phyloP scores from a whole-genome alignment of 2,329 filamentous ascomycete species.

The Trichophaea hybrida region DNA sequence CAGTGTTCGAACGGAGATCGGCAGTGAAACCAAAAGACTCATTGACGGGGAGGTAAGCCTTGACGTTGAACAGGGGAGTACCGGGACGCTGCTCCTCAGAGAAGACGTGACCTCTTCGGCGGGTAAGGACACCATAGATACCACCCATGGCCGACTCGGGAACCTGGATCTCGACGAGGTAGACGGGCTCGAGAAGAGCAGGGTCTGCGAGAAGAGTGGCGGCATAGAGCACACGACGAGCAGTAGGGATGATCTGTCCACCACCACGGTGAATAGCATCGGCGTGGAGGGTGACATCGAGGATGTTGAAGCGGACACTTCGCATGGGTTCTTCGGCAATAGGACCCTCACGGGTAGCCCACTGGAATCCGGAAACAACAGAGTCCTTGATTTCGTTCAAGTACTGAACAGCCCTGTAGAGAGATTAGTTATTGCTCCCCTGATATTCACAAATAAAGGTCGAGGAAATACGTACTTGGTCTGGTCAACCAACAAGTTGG shows the following conservation, averaged over 20 bases:
- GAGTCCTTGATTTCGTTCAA: constrained; percentile 99
- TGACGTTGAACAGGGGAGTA: constrained; percentile 98
- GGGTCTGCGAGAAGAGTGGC: constrained; percentile 81
- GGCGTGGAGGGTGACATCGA: constrained; percentile 98
- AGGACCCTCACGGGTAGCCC: constrained; percentile 95
- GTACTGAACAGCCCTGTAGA: constrained; percentile 74
- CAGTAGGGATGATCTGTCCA: constrained; percentile 96
- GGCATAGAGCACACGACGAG: constrained; percentile 95
- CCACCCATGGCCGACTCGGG: constrained; percentile 98
- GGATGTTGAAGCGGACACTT: constrained; percentile 92
- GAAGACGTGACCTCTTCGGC: constrained; percentile 98
- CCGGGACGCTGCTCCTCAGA: constrained; percentile 93
- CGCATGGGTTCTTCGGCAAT: constrained; percentile 98
- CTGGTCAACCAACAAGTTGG: constrained; percentile 87
- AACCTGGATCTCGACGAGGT: constrained; percentile 98
- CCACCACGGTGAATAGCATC: constrained; percentile 99
- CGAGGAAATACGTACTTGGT: neutral
- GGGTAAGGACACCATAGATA: constrained; percentile 98
- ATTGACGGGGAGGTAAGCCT: constrained; percentile 90
- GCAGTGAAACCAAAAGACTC: constrained; percentile 98
- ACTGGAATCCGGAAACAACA: constrained; percentile 99
- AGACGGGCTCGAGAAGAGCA: constrained; percentile 88
- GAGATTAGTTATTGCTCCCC: constrained; percentile 49
- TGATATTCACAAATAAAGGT: constrained; percentile 35
- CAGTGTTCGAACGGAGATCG: constrained; percentile 85